Evolutionary conservation across 805 yeast species (phyloP).

Genomic region (Metschnikowia anglica): DNA sequence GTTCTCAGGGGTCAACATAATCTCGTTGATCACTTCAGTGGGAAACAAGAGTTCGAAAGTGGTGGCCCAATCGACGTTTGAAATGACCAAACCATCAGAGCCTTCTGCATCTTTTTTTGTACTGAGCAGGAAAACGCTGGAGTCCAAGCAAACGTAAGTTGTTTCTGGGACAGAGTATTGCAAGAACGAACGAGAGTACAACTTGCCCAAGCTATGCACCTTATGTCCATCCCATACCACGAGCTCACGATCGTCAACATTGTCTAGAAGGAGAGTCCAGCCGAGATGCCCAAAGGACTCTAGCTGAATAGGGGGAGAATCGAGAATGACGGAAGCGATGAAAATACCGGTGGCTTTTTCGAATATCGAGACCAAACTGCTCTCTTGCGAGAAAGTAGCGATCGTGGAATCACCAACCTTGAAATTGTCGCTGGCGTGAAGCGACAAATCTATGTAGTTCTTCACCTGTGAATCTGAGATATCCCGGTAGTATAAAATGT

Average conservation of each 20-base stretch:
- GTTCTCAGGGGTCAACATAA: conserved; percentile 5
- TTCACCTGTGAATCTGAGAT: conserved; percentile 24
- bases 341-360: conserved; percentile 15
- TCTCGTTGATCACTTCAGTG: conserved; percentile 2
- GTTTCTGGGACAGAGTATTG: conserved; percentile 1
- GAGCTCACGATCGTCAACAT: conserved; percentile 2
- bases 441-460: conserved; percentile 31
- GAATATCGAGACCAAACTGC: conserved; percentile 11
- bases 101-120: not conserved
- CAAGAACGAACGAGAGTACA: conserved; percentile 5
- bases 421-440: conserved; percentile 10
- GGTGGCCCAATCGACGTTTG: conserved; percentile 2
- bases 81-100: not conserved
- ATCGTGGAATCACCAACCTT: conserved; percentile 9
- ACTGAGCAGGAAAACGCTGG: conserved; percentile 6
- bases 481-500: conserved; percentile 24
- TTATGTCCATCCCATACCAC: conserved; percentile 10
- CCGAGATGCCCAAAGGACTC: conserved; percentile 1
- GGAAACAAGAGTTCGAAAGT: conserved; percentile 7
- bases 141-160: conserved; percentile 5
- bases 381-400: conserved; percentile 12
- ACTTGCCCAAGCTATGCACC: conserved; percentile 7
- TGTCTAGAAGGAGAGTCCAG: conserved; percentile 7
- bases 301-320: conserved; percentile 6
- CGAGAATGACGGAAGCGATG: conserved; percentile 7